A percentile compares a stretch with the other conserved stretches of the same genome.
Evolutionary conservation across 129 eudicot species (phyloP).

Genomic region (Chrysanthemum makinoi): DNA sequence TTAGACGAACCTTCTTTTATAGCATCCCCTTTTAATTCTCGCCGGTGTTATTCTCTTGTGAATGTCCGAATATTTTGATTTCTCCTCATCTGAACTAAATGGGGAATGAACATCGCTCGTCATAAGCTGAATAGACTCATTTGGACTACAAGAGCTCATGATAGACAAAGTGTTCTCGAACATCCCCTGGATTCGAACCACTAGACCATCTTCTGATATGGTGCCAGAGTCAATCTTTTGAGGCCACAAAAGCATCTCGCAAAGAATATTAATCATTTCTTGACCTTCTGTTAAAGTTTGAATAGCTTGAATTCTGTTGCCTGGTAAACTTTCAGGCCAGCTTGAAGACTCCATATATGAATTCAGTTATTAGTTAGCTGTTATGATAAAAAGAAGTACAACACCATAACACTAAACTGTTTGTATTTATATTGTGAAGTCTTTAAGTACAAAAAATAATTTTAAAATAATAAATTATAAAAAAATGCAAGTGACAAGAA

Average conservation of each 20-base stretch:
- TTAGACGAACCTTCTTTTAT: constrained; percentile 48
- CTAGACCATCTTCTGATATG: constrained; percentile 18
- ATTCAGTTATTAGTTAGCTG: background rate
- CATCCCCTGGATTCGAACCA: constrained; percentile 24
- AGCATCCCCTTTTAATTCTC: constrained; percentile 45
- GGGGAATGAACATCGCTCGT: background rate
- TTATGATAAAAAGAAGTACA: background rate
- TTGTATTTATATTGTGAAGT: background rate
- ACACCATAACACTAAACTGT: background rate
- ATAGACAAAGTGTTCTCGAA: constrained; percentile 26
- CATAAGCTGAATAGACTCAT: constrained; percentile 28
- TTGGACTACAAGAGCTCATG: constrained; percentile 12
- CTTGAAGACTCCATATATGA: constrained; percentile 22
- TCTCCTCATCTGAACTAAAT: background rate
- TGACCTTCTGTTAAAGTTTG: constrained; percentile 37
- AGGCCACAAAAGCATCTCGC: constrained; percentile 16
- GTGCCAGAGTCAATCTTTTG: background rate
- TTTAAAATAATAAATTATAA: background rate
- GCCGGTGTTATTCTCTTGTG: background rate
- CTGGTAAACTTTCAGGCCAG: constrained; percentile 21
- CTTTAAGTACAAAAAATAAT: background rate
- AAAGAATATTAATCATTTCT: constrained; percentile 30
- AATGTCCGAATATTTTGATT: constrained; percentile 23
- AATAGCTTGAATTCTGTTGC: constrained; percentile 20
- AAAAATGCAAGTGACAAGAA: constrained; percentile 2